Base-by-base conservation (phyloP, 1,284 basidiomycete genomes). In the Hortiboletus rubellus region DNA sequence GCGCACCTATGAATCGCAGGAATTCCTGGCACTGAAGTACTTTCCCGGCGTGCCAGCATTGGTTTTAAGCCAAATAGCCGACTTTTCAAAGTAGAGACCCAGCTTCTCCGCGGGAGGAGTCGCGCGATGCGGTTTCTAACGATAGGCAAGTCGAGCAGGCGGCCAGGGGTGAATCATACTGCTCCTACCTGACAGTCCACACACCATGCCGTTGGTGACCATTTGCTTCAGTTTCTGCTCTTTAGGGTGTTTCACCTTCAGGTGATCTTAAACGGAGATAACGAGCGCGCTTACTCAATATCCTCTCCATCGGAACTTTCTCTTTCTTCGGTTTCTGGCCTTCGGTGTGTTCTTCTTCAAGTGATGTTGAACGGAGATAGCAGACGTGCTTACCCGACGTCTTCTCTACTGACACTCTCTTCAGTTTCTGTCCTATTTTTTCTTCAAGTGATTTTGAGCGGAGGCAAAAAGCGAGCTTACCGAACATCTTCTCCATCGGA, bases 171-270 rank as follows among this genome's bases (percentile, higher is more conserved):
- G 24, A 52, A 53, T 3, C 5, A 15, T 9, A 14, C 17, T 27
- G 15, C 0, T 17, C 50, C 3, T 55, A 67, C 64, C 64, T 63
- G 34, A 43, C 43, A 46, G 37, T 27, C 15, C 18, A 38, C 17
- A 8, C 17, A 42, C 12, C 7, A 36, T 3, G 33, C 30, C 22
- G 63, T 37, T 24, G 55, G 18, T 44, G 38, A 18, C 1, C 44
- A 24, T 54, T 52, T 36, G 8, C 30, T 38, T 27, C 51, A 6
- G 7, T 12, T 22, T 34, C 52, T 18, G 41, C 34, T 41, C 52
- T 53, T 50, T 40, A 8, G 46, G 5, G 31, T 17, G 36, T n/a
- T 27, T 27, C 30, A 15, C 30, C 17, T 15, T 37, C 7, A 27
- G n/a, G 12, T 7, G 42, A 31, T 36, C 27, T 11, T 12, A 18